phyloP scores from a whole-genome alignment of 768 basidiomycete species.

The Phylloporus sp. region DNA sequence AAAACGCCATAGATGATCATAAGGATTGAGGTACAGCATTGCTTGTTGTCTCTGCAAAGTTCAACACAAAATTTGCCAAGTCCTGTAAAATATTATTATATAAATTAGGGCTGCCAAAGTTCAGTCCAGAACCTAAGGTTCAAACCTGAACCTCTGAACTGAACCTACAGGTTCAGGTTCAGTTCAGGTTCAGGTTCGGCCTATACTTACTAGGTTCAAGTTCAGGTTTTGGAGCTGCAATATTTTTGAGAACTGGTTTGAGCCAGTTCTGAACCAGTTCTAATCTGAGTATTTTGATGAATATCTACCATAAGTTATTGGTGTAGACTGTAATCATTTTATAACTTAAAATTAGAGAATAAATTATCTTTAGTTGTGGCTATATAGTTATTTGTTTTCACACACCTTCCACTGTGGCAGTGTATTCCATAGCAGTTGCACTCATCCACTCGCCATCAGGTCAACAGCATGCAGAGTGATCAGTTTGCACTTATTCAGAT shows the following conservation, averaged over 20 bases:
- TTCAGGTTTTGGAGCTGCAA: background rate
- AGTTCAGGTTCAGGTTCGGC: no score
- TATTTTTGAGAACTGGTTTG: background rate
- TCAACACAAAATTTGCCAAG: conserved; percentile 5
- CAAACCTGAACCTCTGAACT: background rate
- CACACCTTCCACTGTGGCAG: no score
- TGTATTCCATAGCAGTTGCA: background rate
- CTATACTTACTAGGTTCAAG: background rate
- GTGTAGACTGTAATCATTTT: no score
- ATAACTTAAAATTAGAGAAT: background rate
- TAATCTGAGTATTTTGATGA: background rate
- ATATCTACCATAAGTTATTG: no score
- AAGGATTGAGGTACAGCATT: background rate
- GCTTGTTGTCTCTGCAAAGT: background rate
- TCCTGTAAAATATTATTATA: conserved; percentile 4
- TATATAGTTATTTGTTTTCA: background rate
- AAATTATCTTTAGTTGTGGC: background rate
- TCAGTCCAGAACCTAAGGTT: background rate
- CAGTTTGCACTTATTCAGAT: background rate
- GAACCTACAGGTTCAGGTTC: background rate
- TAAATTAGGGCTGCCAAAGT: background rate
- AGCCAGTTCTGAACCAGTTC: background rate
- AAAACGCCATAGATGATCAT: conserved; percentile 1
- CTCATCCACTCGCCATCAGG: no score
- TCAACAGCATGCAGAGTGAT: background rate